These are phyloP conservation scores for Purpureocillium takamizusanense DNA, from an alignment of 2,329 filamentous ascomycete species.

Conservation along the genomic window DNA sequence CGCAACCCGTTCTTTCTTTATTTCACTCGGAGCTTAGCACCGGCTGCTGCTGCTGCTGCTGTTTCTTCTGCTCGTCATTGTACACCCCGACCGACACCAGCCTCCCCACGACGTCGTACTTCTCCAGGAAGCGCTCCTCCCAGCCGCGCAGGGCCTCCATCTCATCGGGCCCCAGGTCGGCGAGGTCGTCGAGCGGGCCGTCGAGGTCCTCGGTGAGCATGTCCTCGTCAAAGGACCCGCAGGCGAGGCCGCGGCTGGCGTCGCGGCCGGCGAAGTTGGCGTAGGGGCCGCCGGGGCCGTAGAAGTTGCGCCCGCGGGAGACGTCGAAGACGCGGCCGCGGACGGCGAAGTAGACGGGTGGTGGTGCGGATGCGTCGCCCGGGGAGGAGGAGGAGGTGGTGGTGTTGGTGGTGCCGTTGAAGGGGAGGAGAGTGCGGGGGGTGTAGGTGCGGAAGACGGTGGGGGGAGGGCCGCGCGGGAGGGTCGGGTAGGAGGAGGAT, in stretches of 20 bases:
- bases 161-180: slow-evolving; percentile 64
- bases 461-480: slow-evolving; percentile 46
- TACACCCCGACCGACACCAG: slow-evolving; percentile 51
- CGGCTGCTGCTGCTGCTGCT: too few species aligned
- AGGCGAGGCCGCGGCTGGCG: slow-evolving; percentile 78
- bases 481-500: slow-evolving; percentile 18
- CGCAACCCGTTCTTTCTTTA: too few species aligned
- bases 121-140: slow-evolving; percentile 88
- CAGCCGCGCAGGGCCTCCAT: slow-evolving; percentile 78
- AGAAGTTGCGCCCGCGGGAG: slow-evolving; percentile 78
- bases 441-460: slow-evolving; percentile 63
- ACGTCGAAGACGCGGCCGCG: slow-evolving; percentile 90
- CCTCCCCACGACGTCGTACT: slow-evolving; percentile 91
- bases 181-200: slow-evolving; percentile 68
- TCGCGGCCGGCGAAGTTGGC: slow-evolving; percentile 93
- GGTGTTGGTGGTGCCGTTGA: slow-evolving; percentile 61
- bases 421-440: slow-evolving; percentile 72
- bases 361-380: too few species aligned
- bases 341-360: slow-evolving; percentile 83
- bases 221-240: slow-evolving; percentile 85
- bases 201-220: slow-evolving; percentile 91
- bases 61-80: slow-evolving; percentile 6
- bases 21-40: too few species aligned
- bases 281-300: slow-evolving; percentile 91
- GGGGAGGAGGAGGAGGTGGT: too few species aligned